Percentiles rank a stretch among this genome's conserved stretches.
Evolutionary conservation across 1,139 yeast genomes (phyloP).

Genomic region (Meyerozyma elateridarum): DNA sequence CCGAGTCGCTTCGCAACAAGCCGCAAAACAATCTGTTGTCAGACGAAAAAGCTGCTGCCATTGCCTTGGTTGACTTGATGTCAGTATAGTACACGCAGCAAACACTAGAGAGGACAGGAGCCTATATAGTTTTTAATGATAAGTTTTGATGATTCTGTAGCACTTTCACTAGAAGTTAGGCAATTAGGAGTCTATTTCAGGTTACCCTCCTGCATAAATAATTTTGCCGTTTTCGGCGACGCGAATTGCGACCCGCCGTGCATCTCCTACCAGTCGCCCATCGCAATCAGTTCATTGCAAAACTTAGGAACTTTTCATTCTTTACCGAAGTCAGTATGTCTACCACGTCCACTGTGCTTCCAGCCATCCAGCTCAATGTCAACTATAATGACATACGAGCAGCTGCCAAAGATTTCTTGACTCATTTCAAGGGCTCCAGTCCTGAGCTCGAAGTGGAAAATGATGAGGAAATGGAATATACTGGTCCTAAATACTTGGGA

Average conservation of each 20-base stretch:
- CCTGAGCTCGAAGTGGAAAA: constrained; percentile 13
- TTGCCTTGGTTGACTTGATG: constrained; percentile 59
- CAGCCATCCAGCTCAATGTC: constrained; percentile 55
- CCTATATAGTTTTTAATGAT: too few relatives aligned
- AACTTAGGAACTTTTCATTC: too few relatives aligned
- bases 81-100: constrained; percentile 18
- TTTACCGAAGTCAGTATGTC: constrained; percentile 17
- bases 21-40: constrained; percentile 6
- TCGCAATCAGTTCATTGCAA: too few relatives aligned
- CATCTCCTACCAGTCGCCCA: too few relatives aligned
- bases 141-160: too few relatives aligned
- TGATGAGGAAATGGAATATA: constrained; percentile 16
- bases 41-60: constrained; percentile 53
- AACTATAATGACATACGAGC: constrained; percentile 55
- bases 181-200: too few relatives aligned
- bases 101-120: too few relatives aligned
- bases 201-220: too few relatives aligned
- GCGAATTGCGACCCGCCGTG: too few relatives aligned
- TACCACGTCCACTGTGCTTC: constrained; percentile 40
- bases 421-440: constrained; percentile 49
- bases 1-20: constrained; percentile 45
- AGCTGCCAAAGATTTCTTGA: constrained; percentile 53
- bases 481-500: constrained; percentile 71
- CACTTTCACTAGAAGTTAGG: too few relatives aligned
- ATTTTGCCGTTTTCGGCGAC: too few relatives aligned